Evolutionary conservation across 306 rosid species (phyloP), one percentile per base, ranked within the genome.

Genomic region (Hippophae gyantsensis): DNA sequence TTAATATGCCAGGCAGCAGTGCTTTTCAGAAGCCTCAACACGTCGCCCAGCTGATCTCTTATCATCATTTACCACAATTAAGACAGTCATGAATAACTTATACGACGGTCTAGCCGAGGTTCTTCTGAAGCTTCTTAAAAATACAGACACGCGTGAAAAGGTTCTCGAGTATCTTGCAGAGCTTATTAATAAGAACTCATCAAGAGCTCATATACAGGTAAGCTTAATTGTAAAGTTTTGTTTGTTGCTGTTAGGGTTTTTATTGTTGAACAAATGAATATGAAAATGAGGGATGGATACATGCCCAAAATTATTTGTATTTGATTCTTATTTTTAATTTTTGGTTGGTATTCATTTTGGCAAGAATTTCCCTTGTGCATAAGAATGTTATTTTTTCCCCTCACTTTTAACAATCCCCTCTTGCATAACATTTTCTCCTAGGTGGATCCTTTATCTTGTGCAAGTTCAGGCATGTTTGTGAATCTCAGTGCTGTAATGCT

Each of bases 391-490:
- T 10, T 32, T 43, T 41, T 44, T 49, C 47, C 62, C 54, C 13
- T 40, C 44, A 14, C 54, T 10, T 18, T 18, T 32, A 26, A 61
- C 69, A 67, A 46, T 45, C 49, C 12, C 9, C 8, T 11, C 7
- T 0, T 65, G 50, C 52, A 26, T 48, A 10, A 47, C 43, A 41
- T 58, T 65, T 68, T 55, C 38, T 53, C 42, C 47, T 78, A 93
- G 99, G 99, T 86, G 66, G 99, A 93, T 69, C 90, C 82, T 68
- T 68, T 86, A 60, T 75, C 97, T 52, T 84, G 86, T 82, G 99
- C 99, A 62, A 93, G 99, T 82, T 93, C 99, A 48, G 99, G 99
- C 83, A 93, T 84, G 86, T 93, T 93, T 79, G 94, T 93, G 60
- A 93, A 77, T 86, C 94, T 93, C 58, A 86, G 99, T 79, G 86